These are phyloP conservation scores for Rhynchosporium agropyri DNA, from an alignment of 2,329 filamentous ascomycete species.

Conservation along the genomic window DNA sequence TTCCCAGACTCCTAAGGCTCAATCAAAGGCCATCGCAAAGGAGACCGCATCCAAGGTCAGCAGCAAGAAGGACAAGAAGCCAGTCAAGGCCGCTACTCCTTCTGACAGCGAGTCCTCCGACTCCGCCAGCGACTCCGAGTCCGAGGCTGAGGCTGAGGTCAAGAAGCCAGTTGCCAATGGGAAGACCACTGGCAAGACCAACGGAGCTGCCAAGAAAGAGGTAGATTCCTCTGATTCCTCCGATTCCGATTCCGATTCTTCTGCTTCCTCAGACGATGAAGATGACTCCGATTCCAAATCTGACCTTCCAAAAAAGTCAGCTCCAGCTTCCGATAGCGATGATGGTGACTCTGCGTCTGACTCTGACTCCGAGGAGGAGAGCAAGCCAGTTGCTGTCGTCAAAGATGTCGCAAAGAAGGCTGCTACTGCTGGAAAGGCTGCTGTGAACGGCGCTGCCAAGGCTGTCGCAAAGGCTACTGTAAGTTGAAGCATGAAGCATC, in stretches of 20 bases:
- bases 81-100: constrained; percentile 47
- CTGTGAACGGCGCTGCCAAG: constrained; percentile 34
- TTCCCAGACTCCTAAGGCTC: constrained; percentile 64
- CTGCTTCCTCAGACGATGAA: constrained; percentile 39
- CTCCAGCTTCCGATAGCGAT: constrained; percentile 39
- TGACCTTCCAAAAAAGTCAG: constrained; percentile 33
- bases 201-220: constrained; percentile 44
- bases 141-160: constrained; percentile 43
- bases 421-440: constrained; percentile 36
- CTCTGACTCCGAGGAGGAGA: constrained; percentile 35
- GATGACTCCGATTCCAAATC: constrained; percentile 38
- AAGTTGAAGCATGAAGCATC: constrained; percentile 25
- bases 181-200: constrained; percentile 44
- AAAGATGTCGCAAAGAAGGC: constrained; percentile 37
- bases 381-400: constrained; percentile 31
- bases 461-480: constrained; percentile 40
- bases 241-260: constrained; percentile 42
- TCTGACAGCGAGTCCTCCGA: constrained; percentile 44
- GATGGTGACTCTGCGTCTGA: constrained; percentile 39
- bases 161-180: constrained; percentile 41
- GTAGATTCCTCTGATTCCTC: constrained; percentile 44
- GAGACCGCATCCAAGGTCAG: constrained; percentile 44
- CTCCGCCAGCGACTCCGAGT: constrained; percentile 37
- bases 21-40: constrained; percentile 70
- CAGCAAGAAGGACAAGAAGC: constrained; percentile 49